Evolutionary conservation across 2,329 filamentous ascomycete species (phyloP), one percentile per base, ranked within the genome.

Genomic region (Pestalotiopsis sp.): DNA sequence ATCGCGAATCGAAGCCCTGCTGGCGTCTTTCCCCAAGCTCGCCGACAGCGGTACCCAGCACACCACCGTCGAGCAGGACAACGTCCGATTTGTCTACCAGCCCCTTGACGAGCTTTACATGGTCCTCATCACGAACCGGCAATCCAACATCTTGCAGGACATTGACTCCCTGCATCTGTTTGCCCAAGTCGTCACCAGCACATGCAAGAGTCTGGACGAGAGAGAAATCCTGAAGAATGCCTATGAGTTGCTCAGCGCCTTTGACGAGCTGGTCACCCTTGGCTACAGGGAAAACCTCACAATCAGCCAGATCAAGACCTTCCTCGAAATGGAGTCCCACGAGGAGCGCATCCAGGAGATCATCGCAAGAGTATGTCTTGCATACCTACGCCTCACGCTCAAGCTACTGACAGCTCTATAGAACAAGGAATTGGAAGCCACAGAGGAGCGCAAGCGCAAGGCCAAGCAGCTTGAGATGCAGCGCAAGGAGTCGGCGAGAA

Each of bases 281-380:
- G 96, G 96, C 13, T 98, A 99, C 83, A 85, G 96, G 76, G 96
- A 99, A 84, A 99, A 99, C 81, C 84, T 99, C 73, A 97, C 95
- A 26, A 89, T 99, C 75, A 93, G 91, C 81, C 97, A 99, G 83
- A 99, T 99, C 85, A 98, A 97, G 87, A 98, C 96, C 2, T 99
- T 99, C 86, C 82, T 99, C 73, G 97, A 98, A 78, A 99, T 99
- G 96, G 96, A 99, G 81, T 96, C 92, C 81, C 96, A 99, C 77
- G 97, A 99, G 82, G 96, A 99, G 86, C 91, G 96, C 78, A 98
- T 99, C 74, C 96, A 99, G 81, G 96, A 98, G 78, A 99, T 98
- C 71, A 98, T 98, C 77, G 94, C 94, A 70, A 88, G 94, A 79
- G 92, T 95, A 89, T 70, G 85, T 75, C 39, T 26, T 40, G 24